These are phyloP conservation scores for Panellus pusillus DNA, from an alignment of 768 basidiomycete genomes.

Conservation along the genomic window DNA sequence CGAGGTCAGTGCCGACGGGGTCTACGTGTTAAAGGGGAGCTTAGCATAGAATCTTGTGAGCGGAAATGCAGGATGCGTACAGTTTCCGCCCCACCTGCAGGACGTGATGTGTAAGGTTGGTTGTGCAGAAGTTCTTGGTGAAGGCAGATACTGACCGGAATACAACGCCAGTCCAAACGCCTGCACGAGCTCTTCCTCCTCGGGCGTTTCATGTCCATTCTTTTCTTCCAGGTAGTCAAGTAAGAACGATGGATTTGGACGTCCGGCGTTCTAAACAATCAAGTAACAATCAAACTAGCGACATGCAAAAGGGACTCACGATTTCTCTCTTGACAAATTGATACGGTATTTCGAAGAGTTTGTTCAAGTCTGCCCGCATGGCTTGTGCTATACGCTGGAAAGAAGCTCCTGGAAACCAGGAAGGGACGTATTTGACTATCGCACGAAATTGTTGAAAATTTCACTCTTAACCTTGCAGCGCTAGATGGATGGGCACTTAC, in stretches of 20 bases:
- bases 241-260: background rate
- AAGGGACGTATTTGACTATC: conserved; percentile 31
- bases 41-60: background rate
- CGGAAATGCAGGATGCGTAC: conserved; percentile 9
- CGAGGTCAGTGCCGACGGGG: conserved; percentile 31
- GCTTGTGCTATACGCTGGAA: conserved; percentile 26
- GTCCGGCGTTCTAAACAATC: conserved; percentile 18
- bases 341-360: conserved; percentile 31
- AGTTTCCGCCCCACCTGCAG: conserved; percentile 31
- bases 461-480: conserved; percentile 1
- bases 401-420: conserved; percentile 31
- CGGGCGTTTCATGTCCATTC: conserved; percentile 14
- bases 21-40: too few relatives aligned
- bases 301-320: conserved; percentile 10
- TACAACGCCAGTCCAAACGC: conserved; percentile 31
- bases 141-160: conserved; percentile 16
- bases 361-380: conserved; percentile 28
- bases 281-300: background rate
- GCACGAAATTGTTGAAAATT: background rate
- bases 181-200: conserved; percentile 31
- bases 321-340: conserved; percentile 30
- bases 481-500: conserved; percentile 15
- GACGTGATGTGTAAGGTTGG: too few relatives aligned
- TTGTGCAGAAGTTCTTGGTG: too few relatives aligned
- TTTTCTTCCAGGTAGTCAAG: conserved; percentile 25